Evolutionary conservation across 768 basidiomycete genomes (phyloP).

Genomic region (Butyriboletus loyo): DNA sequence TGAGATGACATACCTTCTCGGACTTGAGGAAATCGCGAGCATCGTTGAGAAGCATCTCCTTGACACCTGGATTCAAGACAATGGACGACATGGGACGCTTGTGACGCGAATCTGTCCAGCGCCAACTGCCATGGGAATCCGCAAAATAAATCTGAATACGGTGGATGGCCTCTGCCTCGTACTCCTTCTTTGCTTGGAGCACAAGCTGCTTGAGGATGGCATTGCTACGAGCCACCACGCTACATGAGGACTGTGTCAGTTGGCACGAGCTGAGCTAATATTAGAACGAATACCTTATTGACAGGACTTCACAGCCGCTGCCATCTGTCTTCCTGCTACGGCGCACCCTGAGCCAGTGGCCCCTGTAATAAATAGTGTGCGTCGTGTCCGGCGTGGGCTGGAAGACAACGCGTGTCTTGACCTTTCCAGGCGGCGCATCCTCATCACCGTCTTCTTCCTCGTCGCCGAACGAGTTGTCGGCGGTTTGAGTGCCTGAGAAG

Average conservation of each 20-base stretch:
- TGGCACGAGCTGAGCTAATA: slow-evolving; percentile 9
- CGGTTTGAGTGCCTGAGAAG: slow-evolving; percentile 42
- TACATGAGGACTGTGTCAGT: slow-evolving; percentile 29
- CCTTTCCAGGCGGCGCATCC: slow-evolving; percentile 50
- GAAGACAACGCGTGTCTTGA: slow-evolving; percentile 80
- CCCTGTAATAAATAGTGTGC: slow-evolving; percentile 83
- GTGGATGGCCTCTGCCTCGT: slow-evolving; percentile 83
- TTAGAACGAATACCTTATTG: slow-evolving; percentile 55
- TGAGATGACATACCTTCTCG: slow-evolving; percentile 56
- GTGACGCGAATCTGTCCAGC: slow-evolving; percentile 83
- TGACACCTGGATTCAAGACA: slow-evolving; percentile 83
- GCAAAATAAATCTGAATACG: slow-evolving; percentile 89
- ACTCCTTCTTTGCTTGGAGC: slow-evolving; percentile 84
- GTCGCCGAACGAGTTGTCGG: slow-evolving; percentile 55
- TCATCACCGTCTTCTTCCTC: slow-evolving; percentile 47
- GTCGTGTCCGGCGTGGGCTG: slow-evolving; percentile 87
- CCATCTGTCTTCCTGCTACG: slow-evolving; percentile 66
- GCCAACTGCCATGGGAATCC: slow-evolving; percentile 84
- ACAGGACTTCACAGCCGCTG: slow-evolving; percentile 70
- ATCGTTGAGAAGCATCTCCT: slow-evolving; percentile 84
- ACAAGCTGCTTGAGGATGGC: slow-evolving; percentile 85
- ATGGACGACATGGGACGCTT: slow-evolving; percentile 88
- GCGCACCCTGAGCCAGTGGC: slow-evolving; percentile 79
- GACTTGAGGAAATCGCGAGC: slow-evolving; percentile 80
- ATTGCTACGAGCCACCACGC: slow-evolving; percentile 82